Conservation (phyloP, 139 green algal genomes). For the Coccomyxa sp. region DNA sequence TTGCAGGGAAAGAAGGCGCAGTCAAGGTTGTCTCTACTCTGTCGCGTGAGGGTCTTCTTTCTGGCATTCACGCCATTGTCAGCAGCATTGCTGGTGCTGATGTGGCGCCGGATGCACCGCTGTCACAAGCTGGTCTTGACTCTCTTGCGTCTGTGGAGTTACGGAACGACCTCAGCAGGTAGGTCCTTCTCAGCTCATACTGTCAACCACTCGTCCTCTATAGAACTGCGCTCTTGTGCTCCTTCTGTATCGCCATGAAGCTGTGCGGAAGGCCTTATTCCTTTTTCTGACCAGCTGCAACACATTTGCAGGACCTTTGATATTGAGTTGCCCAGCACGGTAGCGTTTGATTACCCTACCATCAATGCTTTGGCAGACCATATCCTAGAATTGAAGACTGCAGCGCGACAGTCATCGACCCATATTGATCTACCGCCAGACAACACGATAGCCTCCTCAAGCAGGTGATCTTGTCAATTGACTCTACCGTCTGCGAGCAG, state of each 20-base stretch:
- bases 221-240: too few relatives aligned
- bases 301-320: slow-evolving; percentile 24
- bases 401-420: not conserved
- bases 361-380: slow-evolving; percentile 5
- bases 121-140: slow-evolving; percentile 44
- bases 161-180: slow-evolving; percentile 15
- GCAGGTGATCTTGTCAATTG: not conserved
- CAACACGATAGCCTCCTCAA: too few relatives aligned
- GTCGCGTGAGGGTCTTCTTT: too few relatives aligned
- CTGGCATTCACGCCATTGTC: too few relatives aligned
- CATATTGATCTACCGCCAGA: too few relatives aligned
- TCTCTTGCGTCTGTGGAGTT: slow-evolving; percentile 41
- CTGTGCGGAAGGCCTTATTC: too few relatives aligned
- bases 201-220: too few relatives aligned
- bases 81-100: not conserved
- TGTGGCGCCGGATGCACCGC: slow-evolving; percentile 31
- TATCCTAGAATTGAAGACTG: not conserved
- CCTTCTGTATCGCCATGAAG: too few relatives aligned
- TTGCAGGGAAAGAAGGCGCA: too few relatives aligned
- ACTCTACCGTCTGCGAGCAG: not conserved
- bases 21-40: too few relatives aligned
- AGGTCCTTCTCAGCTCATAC: too few relatives aligned
- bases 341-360: slow-evolving; percentile 48
- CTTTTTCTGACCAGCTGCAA: too few relatives aligned
- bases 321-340: slow-evolving; percentile 35